Conservation (phyloP, 2,329 filamentous ascomycete genomes). For the Penicillium decumbens region DNA sequence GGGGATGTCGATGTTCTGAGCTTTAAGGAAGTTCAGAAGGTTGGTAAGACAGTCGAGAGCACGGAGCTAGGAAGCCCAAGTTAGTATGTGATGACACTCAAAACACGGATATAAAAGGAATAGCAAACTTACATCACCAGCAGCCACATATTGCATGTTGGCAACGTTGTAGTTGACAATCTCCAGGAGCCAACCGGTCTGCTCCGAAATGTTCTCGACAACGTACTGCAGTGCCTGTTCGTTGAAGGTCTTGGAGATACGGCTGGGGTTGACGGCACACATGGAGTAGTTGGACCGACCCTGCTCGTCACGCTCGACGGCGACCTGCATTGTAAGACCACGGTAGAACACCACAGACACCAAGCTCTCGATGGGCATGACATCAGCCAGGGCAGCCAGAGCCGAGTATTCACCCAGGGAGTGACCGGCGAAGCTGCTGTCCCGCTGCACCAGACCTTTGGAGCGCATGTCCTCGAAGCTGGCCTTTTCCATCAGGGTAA, state of each 20-base stretch:
- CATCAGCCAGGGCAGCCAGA: slow-evolving; percentile 88
- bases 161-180: slow-evolving; percentile 93
- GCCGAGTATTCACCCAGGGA: slow-evolving; percentile 98
- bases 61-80: slow-evolving; percentile 43
- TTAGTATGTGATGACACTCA: slow-evolving; percentile 18
- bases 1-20: slow-evolving; percentile 95
- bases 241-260: slow-evolving; percentile 98
- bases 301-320: slow-evolving; percentile 87
- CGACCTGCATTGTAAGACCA: slow-evolving; percentile 97
- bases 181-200: slow-evolving; percentile 91
- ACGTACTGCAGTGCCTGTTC: slow-evolving; percentile 96
- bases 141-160: slow-evolving; percentile 66
- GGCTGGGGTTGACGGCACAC: slow-evolving; percentile 97
- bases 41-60: slow-evolving; percentile 65
- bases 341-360: slow-evolving; percentile 99
- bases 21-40: slow-evolving; percentile 92
- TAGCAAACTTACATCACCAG: slow-evolving; percentile 52
- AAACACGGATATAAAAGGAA: neutral
- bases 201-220: slow-evolving; percentile 88
- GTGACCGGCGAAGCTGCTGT: slow-evolving; percentile 97
- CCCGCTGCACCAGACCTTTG: slow-evolving; percentile 90
- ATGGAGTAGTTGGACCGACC: slow-evolving; percentile 98
- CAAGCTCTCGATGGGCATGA: slow-evolving; percentile 98
- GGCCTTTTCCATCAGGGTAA: slow-evolving; percentile 99
- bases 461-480: slow-evolving; percentile 98